Conservation (phyloP, 73 alveolate genomes). For the Paramecium sonneborni region DNA sequence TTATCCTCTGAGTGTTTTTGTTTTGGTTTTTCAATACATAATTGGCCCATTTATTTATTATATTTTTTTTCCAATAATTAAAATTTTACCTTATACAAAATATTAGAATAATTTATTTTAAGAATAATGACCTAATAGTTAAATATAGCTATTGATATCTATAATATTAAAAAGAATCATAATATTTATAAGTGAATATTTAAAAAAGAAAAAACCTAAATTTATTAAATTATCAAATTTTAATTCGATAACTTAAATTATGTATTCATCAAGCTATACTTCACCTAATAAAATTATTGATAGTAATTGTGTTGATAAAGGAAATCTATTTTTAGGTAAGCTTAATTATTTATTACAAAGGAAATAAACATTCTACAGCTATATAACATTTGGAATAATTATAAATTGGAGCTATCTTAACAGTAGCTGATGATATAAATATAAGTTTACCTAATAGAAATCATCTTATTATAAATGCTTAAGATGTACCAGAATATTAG, state of each 20-base stretch:
- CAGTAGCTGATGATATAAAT: neutral
- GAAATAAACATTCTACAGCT: neutral
- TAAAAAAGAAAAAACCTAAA: no score
- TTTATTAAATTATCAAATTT: neutral
- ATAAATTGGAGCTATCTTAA: neutral
- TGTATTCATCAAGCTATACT: neutral
- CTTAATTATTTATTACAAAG: neutral
- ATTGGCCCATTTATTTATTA: neutral
- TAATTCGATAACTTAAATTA: no score
- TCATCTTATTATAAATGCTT: neutral
- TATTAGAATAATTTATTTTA: no score
- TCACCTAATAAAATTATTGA: neutral
- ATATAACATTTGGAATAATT: neutral
- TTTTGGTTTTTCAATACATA: slow-evolving; percentile 27
- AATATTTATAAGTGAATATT: no score
- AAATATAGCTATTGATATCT: no score
- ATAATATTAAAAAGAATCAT: no score
- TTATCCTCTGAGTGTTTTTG: slow-evolving; percentile 22
- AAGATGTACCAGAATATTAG: neutral
- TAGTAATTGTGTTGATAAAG: neutral
- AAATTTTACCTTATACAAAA: neutral
- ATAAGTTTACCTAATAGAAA: neutral
- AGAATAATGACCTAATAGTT: no score
- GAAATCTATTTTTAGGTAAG: neutral
- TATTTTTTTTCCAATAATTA: neutral